Evolutionary conservation across 805 yeast genomes (phyloP), one percentile per base, ranked within the genome.

Genomic region (Peterozyma toletana): DNA sequence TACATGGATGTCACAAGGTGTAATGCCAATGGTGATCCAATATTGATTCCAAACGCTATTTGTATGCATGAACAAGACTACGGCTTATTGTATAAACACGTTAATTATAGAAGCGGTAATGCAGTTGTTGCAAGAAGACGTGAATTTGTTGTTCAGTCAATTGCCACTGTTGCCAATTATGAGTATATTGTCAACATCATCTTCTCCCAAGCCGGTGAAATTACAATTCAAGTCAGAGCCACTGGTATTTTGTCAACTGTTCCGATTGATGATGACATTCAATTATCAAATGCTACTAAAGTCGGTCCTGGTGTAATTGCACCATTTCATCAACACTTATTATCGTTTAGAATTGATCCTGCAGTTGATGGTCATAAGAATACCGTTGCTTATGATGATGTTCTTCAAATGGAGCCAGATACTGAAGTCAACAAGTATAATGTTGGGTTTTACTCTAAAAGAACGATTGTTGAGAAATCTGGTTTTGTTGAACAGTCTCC

Each of bases 201-300:
- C 58, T 79, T 85, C 55, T 85, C 80, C 55, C 87, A 78, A 64
- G 87, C 82, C 52, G 95, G 90, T 54, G 80, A 82, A 43, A 80
- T 85, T 53, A 80, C 79, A 50, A 80, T 85, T 50, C 89, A 86
- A 61, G 82, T 83, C 49, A 76, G 91, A 68, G 93, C 93, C 48
- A 85, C 95, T 45, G 95, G 95, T 73, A 85, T 85, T 57, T 71
- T 85, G 53, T 84, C 91, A 30, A 85, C 95, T 46, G 83, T 82
- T 84, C 88, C 89, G 53, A 78, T 83, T 51, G 91, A 85, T 51
- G 80, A 76, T 51, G 79, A 73, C 57, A 75, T 73, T 49, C 85
- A 81, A 49, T 84, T 84, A 50, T 11, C 21, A 14, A 76, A 78
- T 77, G 90, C 89, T 56, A 85, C 89, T 34, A 72, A 74, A 50